phyloP scores from a whole-genome alignment of 305 asterid species.

The Euphrasia arctica region DNA sequence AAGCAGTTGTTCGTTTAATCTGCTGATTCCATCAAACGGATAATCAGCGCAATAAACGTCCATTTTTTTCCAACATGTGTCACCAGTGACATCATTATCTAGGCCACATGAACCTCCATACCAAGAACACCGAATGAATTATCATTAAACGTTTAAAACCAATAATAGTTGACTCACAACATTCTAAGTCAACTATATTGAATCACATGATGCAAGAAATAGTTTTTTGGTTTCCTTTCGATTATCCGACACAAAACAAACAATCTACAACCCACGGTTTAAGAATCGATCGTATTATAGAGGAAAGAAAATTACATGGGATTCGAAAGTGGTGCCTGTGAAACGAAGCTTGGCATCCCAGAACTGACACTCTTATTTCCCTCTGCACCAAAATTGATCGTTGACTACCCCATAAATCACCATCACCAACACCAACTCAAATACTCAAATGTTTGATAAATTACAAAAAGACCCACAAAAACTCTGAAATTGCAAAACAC shows the following conservation, averaged over 20 bases:
- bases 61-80: not conserved
- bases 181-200: not conserved
- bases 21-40: not conserved
- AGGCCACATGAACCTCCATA: conserved; percentile 16
- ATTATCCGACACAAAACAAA: not conserved
- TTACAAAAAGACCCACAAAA: not conserved
- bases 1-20: too few relatives aligned
- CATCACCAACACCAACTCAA: too few relatives aligned
- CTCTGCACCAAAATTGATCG: conserved; percentile 30
- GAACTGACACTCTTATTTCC: conserved; percentile 26
- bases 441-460: too few relatives aligned
- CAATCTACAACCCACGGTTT: not conserved
- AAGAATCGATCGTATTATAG: not conserved
- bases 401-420: too few relatives aligned
- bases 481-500: not conserved
- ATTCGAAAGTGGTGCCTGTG: conserved; percentile 55
- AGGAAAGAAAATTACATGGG: conserved; percentile 47
- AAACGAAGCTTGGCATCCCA: conserved; percentile 81
- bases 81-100: not conserved
- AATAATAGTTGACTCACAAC: conserved; percentile 10
- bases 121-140: conserved; percentile 3
- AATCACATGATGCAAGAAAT: not conserved
- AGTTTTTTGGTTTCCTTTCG: not conserved
- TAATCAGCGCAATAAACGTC: not conserved
- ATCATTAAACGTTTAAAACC: not conserved